Base-by-base conservation (phyloP, 2,329 filamentous ascomycete genomes). In the Colletotrichum viniferum region DNA sequence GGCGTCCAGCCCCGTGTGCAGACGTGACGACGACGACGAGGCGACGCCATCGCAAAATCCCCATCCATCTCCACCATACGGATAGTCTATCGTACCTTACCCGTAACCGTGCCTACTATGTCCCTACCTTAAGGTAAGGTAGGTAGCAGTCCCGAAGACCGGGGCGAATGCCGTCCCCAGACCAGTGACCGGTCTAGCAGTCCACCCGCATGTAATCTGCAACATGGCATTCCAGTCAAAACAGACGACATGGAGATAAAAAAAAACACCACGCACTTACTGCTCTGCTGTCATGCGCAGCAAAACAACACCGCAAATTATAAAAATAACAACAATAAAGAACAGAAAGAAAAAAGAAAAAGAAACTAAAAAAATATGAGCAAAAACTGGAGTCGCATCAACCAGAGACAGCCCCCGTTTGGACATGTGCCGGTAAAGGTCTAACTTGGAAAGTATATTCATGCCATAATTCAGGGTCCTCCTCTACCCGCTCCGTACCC, bases 401-500 rank as follows among this genome's bases (percentile, higher is more conserved):
- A 65, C 43, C 28, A 64, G 67, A 74, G 71, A 71, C 48, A 64
- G 16, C 30, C 38, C 65, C 32, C 38, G 56, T 73, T 69, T 73
- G 61, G 65, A 58, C 58, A 30, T 58, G n/a, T 38, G 65, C 34
- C 30, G 71, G 28, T 38, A 30, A 38, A 24, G 43, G 26, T 38
- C 56, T 28, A 36, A 16, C 55, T 48, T n/a, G 43, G 43, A 48
- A 48, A 48, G 26, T n/a, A 69, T 36, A 28, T 55, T 71, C 52
- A 72, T 61, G 68, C n/a, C 18, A 66, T 74, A 74, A 55, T 66
- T 64, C 68, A 74, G 72, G 72, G 72, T 72, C 72, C 62, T 74
- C 38, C 24, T 72, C 43, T 18, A 52, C 21, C 43, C 43, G 43
- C 43, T 48, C 43, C 18, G 43, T 21, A n/a, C 43, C 43, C 21